Conservation (phyloP, 805 yeast genomes). For the Saccharomycopsis babjevae region DNA sequence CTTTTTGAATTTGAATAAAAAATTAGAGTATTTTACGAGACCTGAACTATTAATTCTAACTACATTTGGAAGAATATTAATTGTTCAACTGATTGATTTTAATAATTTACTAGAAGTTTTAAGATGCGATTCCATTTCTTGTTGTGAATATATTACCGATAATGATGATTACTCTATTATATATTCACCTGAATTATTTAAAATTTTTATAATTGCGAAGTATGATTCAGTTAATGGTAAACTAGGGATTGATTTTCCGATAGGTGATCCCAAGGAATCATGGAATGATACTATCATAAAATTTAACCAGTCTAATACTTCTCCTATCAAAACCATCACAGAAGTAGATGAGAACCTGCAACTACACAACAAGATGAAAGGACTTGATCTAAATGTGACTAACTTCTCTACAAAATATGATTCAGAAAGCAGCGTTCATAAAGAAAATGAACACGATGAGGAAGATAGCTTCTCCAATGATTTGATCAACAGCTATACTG, state of each 20-base stretch:
- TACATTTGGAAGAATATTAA: conserved; percentile 26
- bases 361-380: background rate
- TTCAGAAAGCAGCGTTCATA: background rate
- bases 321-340: background rate
- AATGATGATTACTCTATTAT: background rate
- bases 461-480: background rate
- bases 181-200: background rate
- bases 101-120: conserved; percentile 18
- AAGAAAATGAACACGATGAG: background rate
- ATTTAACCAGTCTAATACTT: background rate
- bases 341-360: background rate
- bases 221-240: background rate
- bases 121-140: background rate
- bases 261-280: background rate
- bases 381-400: background rate
- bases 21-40: conserved; percentile 20
- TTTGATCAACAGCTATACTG: background rate
- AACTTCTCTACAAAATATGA: background rate
- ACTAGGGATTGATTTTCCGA: background rate
- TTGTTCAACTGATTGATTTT: conserved; percentile 24
- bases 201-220: background rate
- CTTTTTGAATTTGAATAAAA: background rate
- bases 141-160: background rate
- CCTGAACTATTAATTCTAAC: conserved; percentile 27
- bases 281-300: background rate